phyloP scores from a whole-genome alignment of 768 basidiomycete genomes.

The Naematelia encephala region DNA sequence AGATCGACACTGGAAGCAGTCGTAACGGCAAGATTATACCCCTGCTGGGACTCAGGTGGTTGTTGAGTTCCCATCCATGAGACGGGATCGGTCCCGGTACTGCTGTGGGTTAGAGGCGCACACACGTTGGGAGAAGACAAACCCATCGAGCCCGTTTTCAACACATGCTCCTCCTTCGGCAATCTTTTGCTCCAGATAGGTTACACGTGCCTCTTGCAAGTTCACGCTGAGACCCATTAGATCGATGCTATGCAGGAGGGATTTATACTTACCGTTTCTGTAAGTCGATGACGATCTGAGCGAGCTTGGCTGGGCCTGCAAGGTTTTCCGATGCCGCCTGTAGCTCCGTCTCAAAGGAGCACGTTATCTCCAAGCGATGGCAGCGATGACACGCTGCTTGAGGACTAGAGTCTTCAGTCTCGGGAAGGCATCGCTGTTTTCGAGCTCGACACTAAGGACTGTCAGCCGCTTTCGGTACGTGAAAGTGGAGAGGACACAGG shows the following conservation, averaged over 20 bases:
- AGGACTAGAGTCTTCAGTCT: background rate
- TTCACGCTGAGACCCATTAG: background rate
- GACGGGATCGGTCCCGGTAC: too few species aligned
- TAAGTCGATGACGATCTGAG: constrained; percentile 2
- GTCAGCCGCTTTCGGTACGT: background rate
- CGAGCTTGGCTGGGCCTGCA: constrained; percentile 1
- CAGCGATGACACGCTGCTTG: constrained; percentile 3
- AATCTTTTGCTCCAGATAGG: background rate
- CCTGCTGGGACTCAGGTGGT: background rate
- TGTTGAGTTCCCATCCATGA: too few species aligned
- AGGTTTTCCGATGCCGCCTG: background rate
- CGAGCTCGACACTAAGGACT: constrained; percentile 5
- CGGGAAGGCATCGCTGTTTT: constrained; percentile 7
- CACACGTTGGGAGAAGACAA: too few species aligned
- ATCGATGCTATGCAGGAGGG: background rate
- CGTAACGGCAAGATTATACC: background rate
- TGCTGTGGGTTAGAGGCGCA: too few species aligned
- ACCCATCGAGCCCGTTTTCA: background rate
- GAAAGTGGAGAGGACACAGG: background rate
- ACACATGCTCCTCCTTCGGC: background rate
- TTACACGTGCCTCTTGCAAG: background rate
- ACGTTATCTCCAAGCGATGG: constrained; percentile 1
- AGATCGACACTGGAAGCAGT: background rate
- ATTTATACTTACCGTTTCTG: constrained; percentile 2
- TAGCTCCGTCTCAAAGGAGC: constrained; percentile 7